Evolutionary conservation across 2,329 filamentous ascomycete species (phyloP).

Genomic region (Arthroderma sp.): DNA sequence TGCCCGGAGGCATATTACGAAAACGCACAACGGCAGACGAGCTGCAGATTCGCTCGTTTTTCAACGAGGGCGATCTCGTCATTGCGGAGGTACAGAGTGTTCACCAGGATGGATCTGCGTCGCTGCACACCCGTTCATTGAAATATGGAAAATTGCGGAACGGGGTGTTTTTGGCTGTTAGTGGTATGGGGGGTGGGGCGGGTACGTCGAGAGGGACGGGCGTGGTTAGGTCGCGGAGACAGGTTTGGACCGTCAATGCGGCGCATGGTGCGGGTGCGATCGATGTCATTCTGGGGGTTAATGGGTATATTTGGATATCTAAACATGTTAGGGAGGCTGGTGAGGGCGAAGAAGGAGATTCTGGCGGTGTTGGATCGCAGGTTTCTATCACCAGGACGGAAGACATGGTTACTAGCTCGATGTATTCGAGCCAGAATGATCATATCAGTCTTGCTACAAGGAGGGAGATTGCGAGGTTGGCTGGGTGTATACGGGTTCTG

Average conservation of each 20-base stretch:
- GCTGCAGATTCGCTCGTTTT: constrained; percentile 93
- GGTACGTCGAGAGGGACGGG: constrained; percentile 61
- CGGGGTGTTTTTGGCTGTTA: constrained; percentile 73
- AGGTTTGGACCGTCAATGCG: constrained; percentile 64
- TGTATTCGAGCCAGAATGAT: constrained; percentile 95
- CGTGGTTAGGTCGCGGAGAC: constrained; percentile 69
- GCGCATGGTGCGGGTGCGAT: constrained; percentile 44
- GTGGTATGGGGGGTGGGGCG: constrained; percentile 60
- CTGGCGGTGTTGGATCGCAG: constrained; percentile 4
- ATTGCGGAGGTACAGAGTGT: constrained; percentile 91
- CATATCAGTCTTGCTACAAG: constrained; percentile 62
- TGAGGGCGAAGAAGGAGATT: constrained; percentile 29
- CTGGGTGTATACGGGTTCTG: constrained; percentile 67
- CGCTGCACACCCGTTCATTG: constrained; percentile 75
- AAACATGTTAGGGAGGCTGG: constrained; percentile 54
- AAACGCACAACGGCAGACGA: constrained; percentile 92
- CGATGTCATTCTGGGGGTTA: constrained; percentile 83
- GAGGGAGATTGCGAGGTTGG: constrained; percentile 74
- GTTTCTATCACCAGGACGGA: constrained; percentile 71
- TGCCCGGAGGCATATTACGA: constrained; percentile 83
- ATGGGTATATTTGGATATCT: constrained; percentile 92
- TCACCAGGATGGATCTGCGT: constrained; percentile 71
- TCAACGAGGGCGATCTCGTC: constrained; percentile 84
- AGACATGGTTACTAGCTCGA: constrained; percentile 68
- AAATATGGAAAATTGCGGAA: constrained; percentile 95